Conservation (phyloP, 306 rosid species). For the Lupinus albus region DNA sequence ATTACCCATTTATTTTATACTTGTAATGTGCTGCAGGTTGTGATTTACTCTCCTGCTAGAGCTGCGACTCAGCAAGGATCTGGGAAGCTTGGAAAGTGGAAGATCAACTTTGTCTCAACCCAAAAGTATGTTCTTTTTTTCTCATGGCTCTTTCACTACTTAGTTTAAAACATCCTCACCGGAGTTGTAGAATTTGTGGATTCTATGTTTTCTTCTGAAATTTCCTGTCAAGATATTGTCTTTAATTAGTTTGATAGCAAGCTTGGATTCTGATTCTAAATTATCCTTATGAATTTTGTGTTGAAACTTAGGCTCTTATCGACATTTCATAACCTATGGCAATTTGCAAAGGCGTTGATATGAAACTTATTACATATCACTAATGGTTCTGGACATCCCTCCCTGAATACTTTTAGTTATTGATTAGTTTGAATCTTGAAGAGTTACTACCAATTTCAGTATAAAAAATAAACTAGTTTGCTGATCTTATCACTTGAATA, state of each 20-base stretch:
- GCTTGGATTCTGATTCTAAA: constrained; percentile 7
- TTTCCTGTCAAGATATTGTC: neutral
- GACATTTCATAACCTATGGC: constrained; percentile 4
- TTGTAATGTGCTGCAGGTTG: constrained; percentile 60
- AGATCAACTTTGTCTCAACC: constrained; percentile 89
- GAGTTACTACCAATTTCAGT: constrained; percentile 13
- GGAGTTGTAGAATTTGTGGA: constrained; percentile 22
- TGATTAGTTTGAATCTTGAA: constrained; percentile 11
- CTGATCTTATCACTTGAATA: neutral
- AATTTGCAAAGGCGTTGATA: constrained; percentile 22
- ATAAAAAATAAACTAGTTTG: neutral
- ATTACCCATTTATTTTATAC: constrained; percentile 10
- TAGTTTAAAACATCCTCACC: neutral
- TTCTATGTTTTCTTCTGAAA: neutral
- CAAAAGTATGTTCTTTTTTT: constrained; percentile 65
- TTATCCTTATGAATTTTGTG: constrained; percentile 3
- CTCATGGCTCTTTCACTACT: constrained; percentile 1
- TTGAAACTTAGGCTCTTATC: constrained; percentile 1
- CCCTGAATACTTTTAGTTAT: neutral
- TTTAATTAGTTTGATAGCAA: constrained; percentile 11
- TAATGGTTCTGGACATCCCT: neutral
- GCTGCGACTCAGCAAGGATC: constrained; percentile 98
- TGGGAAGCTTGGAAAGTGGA: constrained; percentile 93
- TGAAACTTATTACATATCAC: constrained; percentile 3
- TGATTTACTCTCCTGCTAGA: constrained; percentile 95